Evolutionary conservation across 306 rosid genomes (phyloP), one percentile per base, ranked within the genome.

Genomic region (Echinosophora koreensis): DNA sequence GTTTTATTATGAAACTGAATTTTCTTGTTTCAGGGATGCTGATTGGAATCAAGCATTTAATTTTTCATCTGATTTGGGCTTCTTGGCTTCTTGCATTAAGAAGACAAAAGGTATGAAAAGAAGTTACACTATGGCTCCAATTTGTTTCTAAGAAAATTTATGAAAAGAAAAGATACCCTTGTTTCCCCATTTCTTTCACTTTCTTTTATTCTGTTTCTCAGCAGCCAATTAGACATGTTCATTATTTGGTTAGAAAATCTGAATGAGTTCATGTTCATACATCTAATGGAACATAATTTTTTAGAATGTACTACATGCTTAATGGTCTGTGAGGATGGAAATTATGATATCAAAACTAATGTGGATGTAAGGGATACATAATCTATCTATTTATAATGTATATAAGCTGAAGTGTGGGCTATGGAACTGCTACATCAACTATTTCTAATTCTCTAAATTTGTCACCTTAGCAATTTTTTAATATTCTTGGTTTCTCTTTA

Each of bases 31-130:
- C 81, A 96, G 99, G 85, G 90, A 92, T 69, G 89, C 82, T 81
- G 99, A 96, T 72, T 96, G 99, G 99, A 84, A 87, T 71, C 87
- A 84, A 61, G 97, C 99, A 28, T 96, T 96, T 81, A 88, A 96
- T 74, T 96, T 78, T 80, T 90, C 97, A 8, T 74, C 89, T 66
- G 88, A 92, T 85, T 81, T 92, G 88, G 83, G 76, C 34, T 96
- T 96, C 90, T 77, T 96, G 84, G 51, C 90, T 52, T 89, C 97
- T 77, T 96, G 99, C 88, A 83, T 96, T 63, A 85, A 69, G 73
- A 87, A 88, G 83, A 89, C 91, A 47, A 82, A 73, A 66, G 99
- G 99, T 92, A 89, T 59, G 74, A 14, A 71, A 77, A 57, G 44
- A 77, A 18, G 7, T 27, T 17, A 13, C 22, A 42, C 22, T 39